Evolutionary conservation across 176 grass and related monocot genomes (phyloP).

Genomic region (Oryza punctata): DNA sequence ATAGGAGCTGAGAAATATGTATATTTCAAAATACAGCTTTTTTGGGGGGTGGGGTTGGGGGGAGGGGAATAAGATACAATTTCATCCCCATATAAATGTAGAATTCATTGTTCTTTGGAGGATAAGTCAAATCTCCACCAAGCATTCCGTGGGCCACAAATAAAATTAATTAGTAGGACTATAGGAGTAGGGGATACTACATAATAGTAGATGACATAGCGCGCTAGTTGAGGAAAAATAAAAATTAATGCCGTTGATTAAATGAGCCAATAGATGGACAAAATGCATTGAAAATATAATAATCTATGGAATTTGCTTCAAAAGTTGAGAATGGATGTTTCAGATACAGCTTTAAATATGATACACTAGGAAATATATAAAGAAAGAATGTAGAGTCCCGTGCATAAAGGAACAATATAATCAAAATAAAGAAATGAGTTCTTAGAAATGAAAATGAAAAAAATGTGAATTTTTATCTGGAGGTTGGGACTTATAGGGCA

Average conservation of each 20-base stretch:
- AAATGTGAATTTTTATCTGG: conserved; percentile 34
- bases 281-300: background rate
- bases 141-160: background rate
- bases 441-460: background rate
- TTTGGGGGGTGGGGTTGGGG: too few relatives aligned
- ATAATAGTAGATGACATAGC: background rate
- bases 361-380: background rate
- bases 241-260: background rate
- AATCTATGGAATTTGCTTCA: background rate
- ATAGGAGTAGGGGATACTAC: background rate
- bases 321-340: background rate
- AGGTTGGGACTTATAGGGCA: conserved; percentile 33
- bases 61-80: background rate
- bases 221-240: background rate
- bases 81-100: background rate
- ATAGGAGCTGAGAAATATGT: background rate
- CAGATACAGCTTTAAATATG: background rate
- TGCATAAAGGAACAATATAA: background rate
- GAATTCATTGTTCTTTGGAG: background rate
- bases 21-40: background rate
- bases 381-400: background rate
- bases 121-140: background rate
- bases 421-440: conserved; percentile 16
- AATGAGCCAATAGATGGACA: background rate
- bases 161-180: background rate